Base-by-base conservation (phyloP, 305 asterid species). In the Fraxinus ornus region DNA sequence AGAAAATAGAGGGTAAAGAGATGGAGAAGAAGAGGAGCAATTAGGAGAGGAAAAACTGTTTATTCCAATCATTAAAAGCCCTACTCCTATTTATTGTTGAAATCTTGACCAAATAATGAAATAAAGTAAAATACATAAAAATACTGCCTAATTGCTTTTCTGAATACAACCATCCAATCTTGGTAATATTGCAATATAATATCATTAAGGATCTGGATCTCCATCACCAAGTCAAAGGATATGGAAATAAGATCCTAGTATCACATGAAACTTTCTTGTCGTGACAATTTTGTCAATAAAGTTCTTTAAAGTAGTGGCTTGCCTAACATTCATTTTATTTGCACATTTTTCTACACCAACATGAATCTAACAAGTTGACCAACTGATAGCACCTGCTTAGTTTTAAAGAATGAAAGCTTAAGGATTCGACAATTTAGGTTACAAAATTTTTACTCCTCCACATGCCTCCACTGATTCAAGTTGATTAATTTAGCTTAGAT, bases 331-430 rank as follows among this genome's bases (percentile, higher is more conserved):
- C 74, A 26, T 26, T 66, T 26, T 66, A 66, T 66, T 41, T 9
- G 49, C 49, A 41, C 49, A 41, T 70, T 52, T 70, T 28, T 12
- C 39, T 28, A 30, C 75, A 30, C 37, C 24, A 60, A 35, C 83
- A 37, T 5, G 72, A 17, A 6, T 21, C 37, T 6, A n/a, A 36
- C 66, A 83, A 64, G 74, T 47, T 79, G 82, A 76, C 35, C 80
- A 9, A 71, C 33, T 30, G 19, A 80, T 9, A 32, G 32, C 60
- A 77, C 9, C 35, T 8, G 76, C 81, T 21, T 55, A 15, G 22
- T 52, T 52, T 52, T 17, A 17, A 52, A 52, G 5, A 17, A 15
- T 2, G 22, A 52, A 17, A 52, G 2, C 21, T 52, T 1, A 52
- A 17, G 62, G 22, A 17, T 52, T 1, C 8, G 47, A 21, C 0